Percentiles rank a stretch among this genome's conserved stretches.
phyloP scores from a whole-genome alignment of 371 early-diverging fungal genomes.

The Actinomortierella ambigua region DNA sequence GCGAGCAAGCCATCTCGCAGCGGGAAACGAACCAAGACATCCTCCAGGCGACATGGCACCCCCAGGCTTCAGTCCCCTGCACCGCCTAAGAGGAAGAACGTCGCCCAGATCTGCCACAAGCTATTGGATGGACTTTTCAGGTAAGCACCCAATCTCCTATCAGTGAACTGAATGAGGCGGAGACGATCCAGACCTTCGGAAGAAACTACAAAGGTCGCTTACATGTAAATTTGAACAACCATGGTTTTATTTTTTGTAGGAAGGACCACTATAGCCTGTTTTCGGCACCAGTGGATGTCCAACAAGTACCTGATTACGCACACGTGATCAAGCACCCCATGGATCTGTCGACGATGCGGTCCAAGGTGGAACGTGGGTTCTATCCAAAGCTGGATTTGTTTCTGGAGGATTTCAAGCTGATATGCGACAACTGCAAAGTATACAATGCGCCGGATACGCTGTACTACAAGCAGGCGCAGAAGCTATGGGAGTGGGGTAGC shows the following conservation, averaged over 20 bases:
- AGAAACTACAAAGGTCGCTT: too few species aligned
- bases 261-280: slow-evolving; percentile 72
- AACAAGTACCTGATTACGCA: slow-evolving; percentile 76
- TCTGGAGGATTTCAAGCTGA: slow-evolving; percentile 65
- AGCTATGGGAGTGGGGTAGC: slow-evolving; percentile 60
- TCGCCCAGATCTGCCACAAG: slow-evolving; percentile 52
- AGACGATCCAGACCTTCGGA: background rate
- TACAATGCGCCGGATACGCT: slow-evolving; percentile 78
- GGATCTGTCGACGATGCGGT: slow-evolving; percentile 73
- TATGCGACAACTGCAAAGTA: slow-evolving; percentile 70
- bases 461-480: slow-evolving; percentile 74
- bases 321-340: slow-evolving; percentile 73
- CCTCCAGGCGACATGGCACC: slow-evolving; percentile 16
- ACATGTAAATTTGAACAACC: background rate
- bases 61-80: slow-evolving; percentile 40
- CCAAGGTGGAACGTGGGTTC: slow-evolving; percentile 54
- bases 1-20: slow-evolving; percentile 24
- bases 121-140: slow-evolving; percentile 58
- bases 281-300: slow-evolving; percentile 80
- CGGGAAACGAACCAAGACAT: slow-evolving; percentile 22
- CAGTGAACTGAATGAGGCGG: background rate
- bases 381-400: slow-evolving; percentile 62
- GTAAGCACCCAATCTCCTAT: slow-evolving; percentile 47
- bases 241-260: slow-evolving; percentile 12
- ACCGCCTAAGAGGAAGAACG: slow-evolving; percentile 47